These are phyloP conservation scores for Alnus glutinosa DNA, from an alignment of 306 rosid species.

Conservation along the genomic window DNA sequence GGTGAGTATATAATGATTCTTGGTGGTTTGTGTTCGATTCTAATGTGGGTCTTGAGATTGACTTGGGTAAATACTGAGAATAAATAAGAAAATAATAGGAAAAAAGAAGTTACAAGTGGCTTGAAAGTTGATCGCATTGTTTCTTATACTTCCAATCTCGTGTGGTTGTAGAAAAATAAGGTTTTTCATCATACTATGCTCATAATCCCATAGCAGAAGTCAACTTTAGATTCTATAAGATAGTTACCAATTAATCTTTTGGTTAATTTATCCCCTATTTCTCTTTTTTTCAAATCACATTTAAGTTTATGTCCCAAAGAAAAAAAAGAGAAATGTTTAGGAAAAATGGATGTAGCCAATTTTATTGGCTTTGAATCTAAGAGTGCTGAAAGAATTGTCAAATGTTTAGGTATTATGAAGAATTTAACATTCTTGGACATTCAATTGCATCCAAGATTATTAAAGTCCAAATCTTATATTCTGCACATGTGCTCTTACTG, in stretches of 20 bases:
- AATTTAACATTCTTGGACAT: constrained; percentile 17
- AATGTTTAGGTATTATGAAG: not conserved
- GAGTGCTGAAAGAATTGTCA: constrained; percentile 1
- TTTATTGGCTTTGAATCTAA: constrained; percentile 2
- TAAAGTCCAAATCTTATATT: not conserved
- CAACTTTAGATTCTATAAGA: constrained; percentile 95
- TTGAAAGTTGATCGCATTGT: constrained; percentile 28
- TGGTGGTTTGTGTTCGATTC: too few relatives aligned
- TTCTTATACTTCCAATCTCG: constrained; percentile 33
- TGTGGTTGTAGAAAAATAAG: constrained; percentile 82
- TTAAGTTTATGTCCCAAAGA: constrained; percentile 10
- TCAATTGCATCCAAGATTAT: constrained; percentile 5
- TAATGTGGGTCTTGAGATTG: constrained; percentile 52
- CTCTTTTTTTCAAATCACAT: not conserved
- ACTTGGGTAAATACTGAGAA: constrained; percentile 77
- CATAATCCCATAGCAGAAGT: constrained; percentile 93
- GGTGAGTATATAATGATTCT: too few relatives aligned
- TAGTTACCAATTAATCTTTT: constrained; percentile 10
- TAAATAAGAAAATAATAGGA: constrained; percentile 30
- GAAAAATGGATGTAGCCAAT: not conserved
- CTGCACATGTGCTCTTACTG: too few relatives aligned
- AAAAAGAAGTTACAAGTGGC: constrained; percentile 3
- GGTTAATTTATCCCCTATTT: constrained; percentile 7
- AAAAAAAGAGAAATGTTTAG: too few relatives aligned
- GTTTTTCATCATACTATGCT: constrained; percentile 89